Base-by-base conservation (phyloP, 106 monocot species). In the Allium cepa region DNA sequence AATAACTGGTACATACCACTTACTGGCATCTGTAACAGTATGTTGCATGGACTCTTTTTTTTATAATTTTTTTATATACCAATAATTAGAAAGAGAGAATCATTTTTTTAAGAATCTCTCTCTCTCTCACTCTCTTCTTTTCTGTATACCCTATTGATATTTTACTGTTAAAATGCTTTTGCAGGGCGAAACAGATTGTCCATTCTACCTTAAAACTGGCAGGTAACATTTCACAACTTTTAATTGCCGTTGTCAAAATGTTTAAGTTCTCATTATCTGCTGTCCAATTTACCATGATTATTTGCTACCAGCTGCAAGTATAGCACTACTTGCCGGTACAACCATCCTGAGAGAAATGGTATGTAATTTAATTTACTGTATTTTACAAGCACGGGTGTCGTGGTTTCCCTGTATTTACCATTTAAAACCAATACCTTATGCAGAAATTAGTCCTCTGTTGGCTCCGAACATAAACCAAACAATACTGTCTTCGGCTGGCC, bases 181-280 rank as follows among this genome's bases (percentile, higher is more conserved):
- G 59, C 64, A 99, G 99, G 92, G 86, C 62, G 90, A 93, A 76
- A 60, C 73, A 45, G 92, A 99, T 79, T 99, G 99, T 50, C 84
- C 92, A 62, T 99, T 99, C 81, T 99, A 99, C 69, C 64, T 93
- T 56, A 99, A 90, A 71, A 99, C 92, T 75, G 99, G 93, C 57
- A 99, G 97, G 97, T 97, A 70, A 51, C 51, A 16, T 13, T 67
- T 8, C 36, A 4, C 3, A 5, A 36, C 36, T 36, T 36, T 36
- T 36, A 36, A 36, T 36, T 36, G 36, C 5, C 36, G 36, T 36
- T 36, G 36, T 36, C 36, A 36, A 36, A 36, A 36, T 36, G 36
- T 36, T 36, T 36, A 5, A 36, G 36, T 36, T 36, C 36, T 5
- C 36, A 36, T 36, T 36, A 36, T 36, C 5, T 36, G 36, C 36